phyloP scores from a whole-genome alignment of 169 alveolate genomes.

The Cryptosporidium felis region DNA sequence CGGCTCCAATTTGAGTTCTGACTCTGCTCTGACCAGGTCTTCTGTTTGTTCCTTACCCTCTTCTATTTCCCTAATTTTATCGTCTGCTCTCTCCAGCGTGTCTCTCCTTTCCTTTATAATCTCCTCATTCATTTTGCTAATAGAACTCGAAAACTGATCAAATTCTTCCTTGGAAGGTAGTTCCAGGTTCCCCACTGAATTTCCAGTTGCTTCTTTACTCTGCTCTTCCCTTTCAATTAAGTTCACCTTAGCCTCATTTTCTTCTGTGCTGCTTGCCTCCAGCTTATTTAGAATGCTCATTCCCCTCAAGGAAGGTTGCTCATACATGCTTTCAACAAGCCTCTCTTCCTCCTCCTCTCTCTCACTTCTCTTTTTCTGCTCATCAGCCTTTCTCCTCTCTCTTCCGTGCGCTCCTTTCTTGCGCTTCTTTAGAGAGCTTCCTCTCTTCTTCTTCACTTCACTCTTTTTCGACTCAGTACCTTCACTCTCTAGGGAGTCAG shows the following conservation, averaged over 20 bases:
- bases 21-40: background rate
- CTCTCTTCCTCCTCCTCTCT: background rate
- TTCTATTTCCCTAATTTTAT: background rate
- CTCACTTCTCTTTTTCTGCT: background rate
- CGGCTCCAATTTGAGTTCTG: background rate
- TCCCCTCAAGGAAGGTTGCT: constrained; percentile 57
- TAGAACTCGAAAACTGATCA: background rate
- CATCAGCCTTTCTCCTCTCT: background rate
- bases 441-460: background rate
- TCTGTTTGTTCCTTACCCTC: background rate
- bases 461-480: background rate
- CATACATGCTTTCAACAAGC: constrained; percentile 31
- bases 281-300: constrained; percentile 10
- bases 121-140: background rate
- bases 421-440: background rate
- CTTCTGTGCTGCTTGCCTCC: background rate
- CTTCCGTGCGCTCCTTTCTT: background rate
- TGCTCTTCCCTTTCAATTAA: constrained; percentile 5
- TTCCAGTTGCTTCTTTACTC: too few relatives aligned
- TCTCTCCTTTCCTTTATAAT: background rate
- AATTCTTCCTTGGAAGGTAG: constrained; percentile 31
- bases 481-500: background rate
- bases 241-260: background rate
- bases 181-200: background rate
- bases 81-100: background rate